Base-by-base conservation (phyloP, 306 rosid genomes). In the Delonix regia region DNA sequence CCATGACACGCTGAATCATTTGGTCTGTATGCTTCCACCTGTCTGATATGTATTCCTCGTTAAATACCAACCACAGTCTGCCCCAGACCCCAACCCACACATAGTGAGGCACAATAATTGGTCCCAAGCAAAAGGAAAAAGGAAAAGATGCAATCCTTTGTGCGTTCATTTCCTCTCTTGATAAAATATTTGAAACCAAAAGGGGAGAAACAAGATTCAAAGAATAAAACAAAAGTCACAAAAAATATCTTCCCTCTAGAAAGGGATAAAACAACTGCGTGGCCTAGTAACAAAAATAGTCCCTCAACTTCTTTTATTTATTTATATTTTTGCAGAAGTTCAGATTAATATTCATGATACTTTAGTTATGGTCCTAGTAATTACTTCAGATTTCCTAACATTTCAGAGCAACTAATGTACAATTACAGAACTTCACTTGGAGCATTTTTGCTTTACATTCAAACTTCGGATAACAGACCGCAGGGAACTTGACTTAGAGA, bases 11-110 rank as follows among this genome's bases (percentile, higher is more conserved):
- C 97, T 14, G 98, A 87, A 74, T 92, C 99, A 84, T 90, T 89
- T 61, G 89, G 90, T 64, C 97, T 82, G 39, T 91, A 92, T 30
- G 99, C 99, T 88, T 95, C 99, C 67, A 92, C 97, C 97, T 94
- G 83, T 19, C 64, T 41, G 45, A 69, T 33, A 63, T 24, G 51
- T 4, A 61, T 25, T 82, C 49, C 74, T 44, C 68, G 48, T 69
- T 73, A 72, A 77, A 71, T 45, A 45, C 21, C 71, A 34, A 68
- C 57, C 21, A 56, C 7, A 34, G 9, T 28, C 30, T 33, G 42
- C 24, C 61, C 44, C 61, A 22, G 18, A 57, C 64, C 36, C n/a
- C 64, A 56, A 57, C 36, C 25, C 9, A 11, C 73, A 22, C 21
- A 4, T 12, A 65, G 13, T 4, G 69, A 57, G 16, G 36, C 64